phyloP scores from a whole-genome alignment of 176 grass and related monocot genomes.

The Tillandsia leiboldiana region DNA sequence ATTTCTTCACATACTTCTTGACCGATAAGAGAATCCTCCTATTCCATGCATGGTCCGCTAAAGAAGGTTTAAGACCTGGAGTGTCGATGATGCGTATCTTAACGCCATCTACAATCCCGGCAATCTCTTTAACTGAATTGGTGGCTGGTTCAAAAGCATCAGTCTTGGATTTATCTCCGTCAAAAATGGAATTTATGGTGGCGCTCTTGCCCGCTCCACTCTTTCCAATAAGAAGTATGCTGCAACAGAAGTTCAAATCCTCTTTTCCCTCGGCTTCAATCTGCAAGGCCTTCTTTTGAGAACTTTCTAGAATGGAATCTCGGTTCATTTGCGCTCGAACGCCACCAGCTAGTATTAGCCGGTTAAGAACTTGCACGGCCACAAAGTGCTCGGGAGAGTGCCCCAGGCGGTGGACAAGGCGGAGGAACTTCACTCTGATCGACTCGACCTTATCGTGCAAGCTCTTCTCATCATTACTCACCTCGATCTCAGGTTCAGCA shows the following conservation, averaged over 20 bases:
- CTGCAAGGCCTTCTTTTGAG: conserved; percentile 32
- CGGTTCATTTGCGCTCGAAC: conserved; percentile 16
- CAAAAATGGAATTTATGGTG: conserved; percentile 45
- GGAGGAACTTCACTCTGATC: conserved; percentile 64
- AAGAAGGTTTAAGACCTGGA: conserved; percentile 60
- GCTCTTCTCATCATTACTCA: conserved; percentile 69
- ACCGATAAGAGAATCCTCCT: conserved; percentile 63
- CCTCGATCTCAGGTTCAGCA: conserved; percentile 43
- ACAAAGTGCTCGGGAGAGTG: conserved; percentile 37
- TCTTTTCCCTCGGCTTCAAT: conserved; percentile 29
- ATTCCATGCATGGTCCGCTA: conserved; percentile 73
- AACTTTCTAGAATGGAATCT: conserved; percentile 6
- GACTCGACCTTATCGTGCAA: conserved; percentile 83
- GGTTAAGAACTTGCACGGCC: conserved; percentile 35
- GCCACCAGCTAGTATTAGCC: conserved; percentile 34
- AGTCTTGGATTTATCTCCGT: conserved; percentile 20
- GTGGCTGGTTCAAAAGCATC: conserved; percentile 35
- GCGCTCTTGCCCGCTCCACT: conserved; percentile 43
- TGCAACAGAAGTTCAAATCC: conserved; percentile 34
- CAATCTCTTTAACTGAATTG: conserved; percentile 34
- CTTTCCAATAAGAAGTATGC: conserved; percentile 36
- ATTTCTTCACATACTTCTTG: conserved; percentile 81
- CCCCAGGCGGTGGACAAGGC: conserved; percentile 34
- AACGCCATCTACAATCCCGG: conserved; percentile 69
- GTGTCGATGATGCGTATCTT: conserved; percentile 81